Base-by-base conservation (phyloP, 768 basidiomycete species). In the Xanthoconium stramineum region DNA sequence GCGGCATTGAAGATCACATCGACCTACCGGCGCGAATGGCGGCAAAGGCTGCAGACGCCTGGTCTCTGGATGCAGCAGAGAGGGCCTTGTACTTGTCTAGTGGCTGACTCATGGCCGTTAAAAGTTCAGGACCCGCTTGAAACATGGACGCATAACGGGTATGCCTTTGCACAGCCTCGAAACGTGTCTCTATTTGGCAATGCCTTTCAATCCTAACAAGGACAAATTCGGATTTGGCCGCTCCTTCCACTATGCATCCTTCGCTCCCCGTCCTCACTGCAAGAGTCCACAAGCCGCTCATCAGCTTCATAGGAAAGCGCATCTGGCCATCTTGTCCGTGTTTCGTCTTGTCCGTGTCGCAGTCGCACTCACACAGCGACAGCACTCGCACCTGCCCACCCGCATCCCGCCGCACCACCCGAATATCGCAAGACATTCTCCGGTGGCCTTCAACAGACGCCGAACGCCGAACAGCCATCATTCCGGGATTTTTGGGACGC, bases 371-470 rank as follows among this genome's bases (percentile, higher is more conserved):
- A 66, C 28, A 6, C 14, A 74, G 71, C 3, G n/a, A 62, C 71
- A 67, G 78, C 76, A 36, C 58, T 64, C 11, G 63, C 73, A 53
- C 74, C 78, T 1, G 66, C 72, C 32, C 81, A 80, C 58, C 74
- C 84, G 13, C 87, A 90, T 66, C 88, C 87, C 4, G 79, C 81
- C 50, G 85, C 87, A 15, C 85, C 88, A n/a, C 69, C 76, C 57
- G 84, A 87, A 62, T 73, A 82, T 55, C 79, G 78, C 61, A 75
- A 78, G 43, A 69, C 69, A 5, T 85, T 84, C 65, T 65, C 76
- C 7, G 75, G 74, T n/a, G 76, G 78, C 52, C 55, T 76, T 13
- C 73, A 71, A 43, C 78, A 71, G 58, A 49, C 50, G 61, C 70
- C 47, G 63, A 71, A 45, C 38, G 20, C 42, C 36, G 52, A 20